Evolutionary conservation across 768 basidiomycete species (phyloP).

Genomic region (Asterophora parasitica): DNA sequence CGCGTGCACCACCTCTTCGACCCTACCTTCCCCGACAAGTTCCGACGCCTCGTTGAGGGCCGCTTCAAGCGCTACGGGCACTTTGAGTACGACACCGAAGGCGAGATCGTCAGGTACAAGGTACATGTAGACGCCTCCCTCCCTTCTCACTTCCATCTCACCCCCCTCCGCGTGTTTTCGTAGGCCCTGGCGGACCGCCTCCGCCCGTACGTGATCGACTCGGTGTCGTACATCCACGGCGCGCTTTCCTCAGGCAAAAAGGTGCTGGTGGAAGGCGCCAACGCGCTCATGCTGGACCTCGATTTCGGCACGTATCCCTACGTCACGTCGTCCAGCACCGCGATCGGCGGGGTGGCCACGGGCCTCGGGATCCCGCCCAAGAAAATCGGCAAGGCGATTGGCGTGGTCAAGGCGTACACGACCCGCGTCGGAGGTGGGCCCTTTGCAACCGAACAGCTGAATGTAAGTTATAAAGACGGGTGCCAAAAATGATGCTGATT

Average conservation of each 20-base stretch:
- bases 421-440: constrained; percentile 98
- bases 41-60: constrained; percentile 93
- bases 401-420: constrained; percentile 97
- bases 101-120: constrained; percentile 91
- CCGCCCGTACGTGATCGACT: constrained; percentile 86
- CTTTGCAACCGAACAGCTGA: constrained; percentile 94
- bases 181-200: constrained; percentile 82
- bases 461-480: too few species aligned
- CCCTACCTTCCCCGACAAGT: constrained; percentile 81
- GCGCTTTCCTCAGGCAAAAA: constrained; percentile 72
- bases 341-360: constrained; percentile 94
- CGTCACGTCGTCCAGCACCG: constrained; percentile 92
- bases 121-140: constrained; percentile 29
- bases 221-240: constrained; percentile 77
- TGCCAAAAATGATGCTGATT: too few species aligned
- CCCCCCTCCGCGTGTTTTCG: background rate
- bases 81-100: constrained; percentile 98
- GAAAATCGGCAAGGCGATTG: constrained; percentile 79
- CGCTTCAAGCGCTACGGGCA: constrained; percentile 96
- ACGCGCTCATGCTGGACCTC: constrained; percentile 97
- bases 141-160: background rate
- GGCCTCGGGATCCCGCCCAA: constrained; percentile 96
- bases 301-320: constrained; percentile 98
- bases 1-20: constrained; percentile 97
- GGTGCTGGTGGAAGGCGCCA: constrained; percentile 94